Evolutionary conservation across 306 rosid genomes (phyloP).

Genomic region (Quercus ilex): DNA sequence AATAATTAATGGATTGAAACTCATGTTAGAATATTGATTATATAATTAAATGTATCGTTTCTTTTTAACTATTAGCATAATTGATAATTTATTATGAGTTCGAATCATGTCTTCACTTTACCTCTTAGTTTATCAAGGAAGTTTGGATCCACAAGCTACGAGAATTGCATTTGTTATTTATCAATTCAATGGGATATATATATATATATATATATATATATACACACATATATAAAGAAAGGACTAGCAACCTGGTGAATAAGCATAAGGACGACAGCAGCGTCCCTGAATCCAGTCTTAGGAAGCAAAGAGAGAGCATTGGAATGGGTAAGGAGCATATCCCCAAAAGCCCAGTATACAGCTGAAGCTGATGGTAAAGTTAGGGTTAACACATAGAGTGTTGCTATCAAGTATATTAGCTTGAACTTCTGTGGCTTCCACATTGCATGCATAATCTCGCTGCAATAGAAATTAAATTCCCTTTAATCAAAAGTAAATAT

Average conservation of each 20-base stretch:
- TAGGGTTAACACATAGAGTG: constrained; percentile 81
- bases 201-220: too few relatives aligned
- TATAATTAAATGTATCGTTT: too few relatives aligned
- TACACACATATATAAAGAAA: background rate
- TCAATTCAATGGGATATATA: too few relatives aligned
- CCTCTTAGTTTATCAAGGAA: too few relatives aligned
- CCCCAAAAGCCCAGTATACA: constrained; percentile 97
- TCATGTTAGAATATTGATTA: too few relatives aligned
- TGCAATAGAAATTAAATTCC: constrained; percentile 24
- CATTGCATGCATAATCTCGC: constrained; percentile 99
- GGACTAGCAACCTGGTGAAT: constrained; percentile 72
- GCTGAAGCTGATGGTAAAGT: constrained; percentile 94
- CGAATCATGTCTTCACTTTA: too few relatives aligned
- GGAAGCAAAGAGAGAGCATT: constrained; percentile 93
- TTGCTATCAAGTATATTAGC: constrained; percentile 83
- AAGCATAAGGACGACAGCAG: constrained; percentile 92
- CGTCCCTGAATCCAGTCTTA: constrained; percentile 65
- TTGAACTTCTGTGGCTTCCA: constrained; percentile 99
- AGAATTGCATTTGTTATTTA: too few relatives aligned
- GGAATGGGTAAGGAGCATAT: constrained; percentile 79
- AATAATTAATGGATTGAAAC: too few relatives aligned
- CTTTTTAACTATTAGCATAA: too few relatives aligned
- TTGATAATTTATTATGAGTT: too few relatives aligned
- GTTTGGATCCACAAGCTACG: too few relatives aligned
- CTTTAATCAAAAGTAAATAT: constrained; percentile 1